Percentiles rank a stretch among this genome's conserved stretches.
Conservation (phyloP, 352 stramenopile genomes). For the Pythium myriotylum region DNA sequence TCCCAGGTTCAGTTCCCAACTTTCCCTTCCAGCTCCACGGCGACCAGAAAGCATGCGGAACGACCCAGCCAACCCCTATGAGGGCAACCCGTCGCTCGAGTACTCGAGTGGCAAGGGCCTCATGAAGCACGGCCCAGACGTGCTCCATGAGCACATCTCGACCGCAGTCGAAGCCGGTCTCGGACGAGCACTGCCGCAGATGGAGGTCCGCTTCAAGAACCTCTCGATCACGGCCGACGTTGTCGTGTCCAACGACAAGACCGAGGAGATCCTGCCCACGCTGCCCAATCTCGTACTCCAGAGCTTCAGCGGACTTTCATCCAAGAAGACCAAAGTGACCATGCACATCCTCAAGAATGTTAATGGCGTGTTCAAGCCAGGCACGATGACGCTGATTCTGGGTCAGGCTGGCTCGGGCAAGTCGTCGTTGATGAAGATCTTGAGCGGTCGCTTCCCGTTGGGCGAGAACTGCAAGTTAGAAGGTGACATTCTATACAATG, state of each 20-base stretch:
- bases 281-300: constrained; percentile 36
- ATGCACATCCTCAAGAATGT: constrained; percentile 31
- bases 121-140: no score
- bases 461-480: no score
- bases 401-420: constrained; percentile 17
- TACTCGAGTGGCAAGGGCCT: no score
- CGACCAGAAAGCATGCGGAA: no score
- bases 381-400: constrained; percentile 54
- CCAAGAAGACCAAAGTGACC: no score
- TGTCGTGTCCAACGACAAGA: constrained; percentile 25
- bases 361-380: constrained; percentile 42
- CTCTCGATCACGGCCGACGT: constrained; percentile 44
- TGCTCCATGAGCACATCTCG: constrained; percentile 35
- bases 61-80: no score
- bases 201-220: constrained; percentile 55
- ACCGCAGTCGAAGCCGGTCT: constrained; percentile 41
- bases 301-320: constrained; percentile 30
- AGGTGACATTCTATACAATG: constrained; percentile 49
- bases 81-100: no score
- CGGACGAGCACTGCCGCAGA: constrained; percentile 45
- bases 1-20: no score
- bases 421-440: no score
- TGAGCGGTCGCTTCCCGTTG: no score
- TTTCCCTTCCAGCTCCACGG: no score
- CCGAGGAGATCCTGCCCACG: constrained; percentile 33